phyloP scores from a whole-genome alignment of 106 monocot species.

The Vanilla planifolia region DNA sequence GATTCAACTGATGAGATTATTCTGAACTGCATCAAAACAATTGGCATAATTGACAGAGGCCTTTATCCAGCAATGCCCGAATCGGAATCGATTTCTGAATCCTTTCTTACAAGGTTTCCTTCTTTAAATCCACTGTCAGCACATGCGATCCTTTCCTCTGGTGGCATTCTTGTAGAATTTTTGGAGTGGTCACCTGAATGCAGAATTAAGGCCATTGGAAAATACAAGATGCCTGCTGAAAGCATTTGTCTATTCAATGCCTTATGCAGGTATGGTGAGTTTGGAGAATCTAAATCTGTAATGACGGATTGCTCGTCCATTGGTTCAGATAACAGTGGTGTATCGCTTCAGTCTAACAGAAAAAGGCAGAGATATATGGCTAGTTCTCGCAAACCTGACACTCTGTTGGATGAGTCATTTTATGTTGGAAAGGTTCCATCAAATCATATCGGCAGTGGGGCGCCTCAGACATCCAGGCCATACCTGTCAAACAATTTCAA shows the following conservation, averaged over 20 bases:
- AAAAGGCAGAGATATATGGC: conserved; percentile 41
- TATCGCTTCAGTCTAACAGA: conserved; percentile 26
- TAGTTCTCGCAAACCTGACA: conserved; percentile 4
- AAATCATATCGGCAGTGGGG: conserved; percentile 6
- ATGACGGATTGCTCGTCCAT: conserved; percentile 89
- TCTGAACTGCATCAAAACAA: conserved; percentile 58
- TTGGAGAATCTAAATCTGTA: conserved; percentile 87
- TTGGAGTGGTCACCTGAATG: conserved; percentile 67
- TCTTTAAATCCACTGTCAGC: conserved; percentile 91
- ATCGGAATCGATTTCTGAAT: conserved; percentile 78
- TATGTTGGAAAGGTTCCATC: conserved; percentile 21
- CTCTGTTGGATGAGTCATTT: conserved; percentile 17
- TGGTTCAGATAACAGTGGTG: conserved; percentile 64
- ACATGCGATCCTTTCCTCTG: conserved; percentile 69
- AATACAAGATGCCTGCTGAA: conserved; percentile 55
- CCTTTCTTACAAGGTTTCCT: conserved; percentile 78
- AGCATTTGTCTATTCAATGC: conserved; percentile 61
- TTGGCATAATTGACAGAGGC: conserved; percentile 21
- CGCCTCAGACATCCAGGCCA: conserved; percentile 10
- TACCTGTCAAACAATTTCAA: conserved; percentile 15
- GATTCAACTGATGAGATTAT: conserved; percentile 89
- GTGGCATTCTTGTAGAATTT: conserved; percentile 71
- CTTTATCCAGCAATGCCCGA: conserved; percentile 68
- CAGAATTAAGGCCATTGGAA: conserved; percentile 70
- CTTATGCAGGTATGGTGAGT: conserved; percentile 82